Evolutionary conservation across 805 yeast genomes (phyloP).

Genomic region (Yamadazyma olivae): DNA sequence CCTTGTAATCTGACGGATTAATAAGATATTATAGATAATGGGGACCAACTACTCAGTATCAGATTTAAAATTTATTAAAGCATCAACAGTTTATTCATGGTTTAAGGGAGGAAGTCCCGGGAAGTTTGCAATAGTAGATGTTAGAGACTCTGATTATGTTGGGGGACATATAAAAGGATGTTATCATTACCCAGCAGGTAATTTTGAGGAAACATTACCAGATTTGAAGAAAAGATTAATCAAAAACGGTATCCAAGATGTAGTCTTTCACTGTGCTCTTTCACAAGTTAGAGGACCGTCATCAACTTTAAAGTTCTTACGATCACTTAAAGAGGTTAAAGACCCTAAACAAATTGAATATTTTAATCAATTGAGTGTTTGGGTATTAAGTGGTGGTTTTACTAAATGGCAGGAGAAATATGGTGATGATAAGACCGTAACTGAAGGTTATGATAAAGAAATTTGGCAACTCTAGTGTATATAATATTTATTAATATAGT

Average conservation of each 20-base stretch:
- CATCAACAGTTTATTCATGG: conserved; percentile 47
- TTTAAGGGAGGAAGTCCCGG: conserved; percentile 35
- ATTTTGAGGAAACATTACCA: conserved; percentile 37
- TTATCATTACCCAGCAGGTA: conserved; percentile 52
- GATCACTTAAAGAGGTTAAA: conserved; percentile 38
- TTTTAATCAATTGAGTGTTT: conserved; percentile 46
- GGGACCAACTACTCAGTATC: conserved; percentile 27
- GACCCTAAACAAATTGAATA: conserved; percentile 19
- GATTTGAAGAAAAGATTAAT: conserved; percentile 32
- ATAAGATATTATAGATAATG: too few relatives aligned
- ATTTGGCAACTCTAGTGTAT: conserved; percentile 23
- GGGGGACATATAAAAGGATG: conserved; percentile 73
- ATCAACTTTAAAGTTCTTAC: conserved; percentile 63
- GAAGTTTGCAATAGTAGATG: conserved; percentile 66
- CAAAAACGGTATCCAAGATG: conserved; percentile 38
- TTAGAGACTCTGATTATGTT: conserved; percentile 75
- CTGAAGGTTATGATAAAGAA: conserved; percentile 46
- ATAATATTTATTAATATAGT: too few relatives aligned
- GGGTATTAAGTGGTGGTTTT: conserved; percentile 84
- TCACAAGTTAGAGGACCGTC: conserved; percentile 93
- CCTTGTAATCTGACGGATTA: too few relatives aligned
- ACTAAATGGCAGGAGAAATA: conserved; percentile 74
- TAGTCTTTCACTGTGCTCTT: conserved; percentile 87
- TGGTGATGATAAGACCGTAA: conserved; percentile 62
- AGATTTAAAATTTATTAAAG: conserved; percentile 45